These are phyloP conservation scores for Solanum piurae DNA, from an alignment of 257 asterid genomes.

Conservation along the genomic window DNA sequence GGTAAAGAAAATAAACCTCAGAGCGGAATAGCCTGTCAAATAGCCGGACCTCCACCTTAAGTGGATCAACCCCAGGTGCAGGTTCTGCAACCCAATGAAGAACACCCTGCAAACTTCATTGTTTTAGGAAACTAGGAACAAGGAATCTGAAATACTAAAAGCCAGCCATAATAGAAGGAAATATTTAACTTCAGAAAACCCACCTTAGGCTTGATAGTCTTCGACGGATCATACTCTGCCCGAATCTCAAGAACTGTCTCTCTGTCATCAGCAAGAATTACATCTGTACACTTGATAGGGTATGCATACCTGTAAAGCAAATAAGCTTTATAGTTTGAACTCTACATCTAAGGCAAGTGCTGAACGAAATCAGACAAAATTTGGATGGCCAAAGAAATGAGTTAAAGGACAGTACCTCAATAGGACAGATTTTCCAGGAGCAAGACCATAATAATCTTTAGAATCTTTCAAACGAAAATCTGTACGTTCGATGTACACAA, in stretches of 20 bases:
- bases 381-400: background rate
- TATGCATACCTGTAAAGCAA: conserved; percentile 62
- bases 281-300: conserved; percentile 80
- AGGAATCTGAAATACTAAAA: background rate
- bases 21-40: conserved; percentile 73
- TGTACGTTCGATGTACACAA: conserved; percentile 68
- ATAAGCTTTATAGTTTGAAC: conserved; percentile 1
- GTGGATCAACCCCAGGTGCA: conserved; percentile 59
- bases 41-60: conserved; percentile 76
- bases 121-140: background rate
- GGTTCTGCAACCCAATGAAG: conserved; percentile 94
- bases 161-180: background rate
- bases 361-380: background rate
- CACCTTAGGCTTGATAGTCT: conserved; percentile 88
- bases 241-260: conserved; percentile 60
- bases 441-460: conserved; percentile 95
- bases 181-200: background rate
- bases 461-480: conserved; percentile 87
- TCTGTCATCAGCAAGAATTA: conserved; percentile 49
- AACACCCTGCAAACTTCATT: conserved; percentile 51
- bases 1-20: conserved; percentile 44
- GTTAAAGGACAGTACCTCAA: conserved; percentile 40
- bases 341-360: background rate
- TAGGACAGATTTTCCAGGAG: conserved; percentile 89
- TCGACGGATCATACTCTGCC: conserved; percentile 74